phyloP scores from a whole-genome alignment of 495 filamentous ascomycete species.

The Aspergillus nidulans region DNA sequence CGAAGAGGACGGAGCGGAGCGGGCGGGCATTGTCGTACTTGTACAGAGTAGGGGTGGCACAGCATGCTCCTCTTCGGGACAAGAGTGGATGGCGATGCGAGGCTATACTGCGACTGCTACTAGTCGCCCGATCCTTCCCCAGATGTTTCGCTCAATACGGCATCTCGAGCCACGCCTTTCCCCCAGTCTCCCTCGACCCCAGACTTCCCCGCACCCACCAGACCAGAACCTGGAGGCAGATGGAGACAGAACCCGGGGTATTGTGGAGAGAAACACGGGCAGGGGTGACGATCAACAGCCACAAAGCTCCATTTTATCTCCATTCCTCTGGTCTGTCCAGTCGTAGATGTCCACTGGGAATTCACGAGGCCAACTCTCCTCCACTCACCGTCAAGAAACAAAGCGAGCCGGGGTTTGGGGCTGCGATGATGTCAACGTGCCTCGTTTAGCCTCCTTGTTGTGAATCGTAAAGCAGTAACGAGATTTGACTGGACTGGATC shows the following conservation, averaged over 20 bases:
- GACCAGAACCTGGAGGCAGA: background rate
- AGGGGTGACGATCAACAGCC: constrained; percentile 2
- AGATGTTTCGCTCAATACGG: constrained; percentile 5
- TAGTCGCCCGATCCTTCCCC: background rate
- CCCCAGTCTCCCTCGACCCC: background rate
- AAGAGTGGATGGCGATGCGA: background rate
- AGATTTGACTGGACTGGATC: too few relatives aligned
- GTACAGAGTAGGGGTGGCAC: background rate
- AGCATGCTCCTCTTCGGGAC: background rate
- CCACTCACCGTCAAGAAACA: background rate
- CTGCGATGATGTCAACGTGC: background rate
- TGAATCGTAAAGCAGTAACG: too few relatives aligned
- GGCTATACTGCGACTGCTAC: background rate
- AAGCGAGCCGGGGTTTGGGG: background rate
- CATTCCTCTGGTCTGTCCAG: background rate
- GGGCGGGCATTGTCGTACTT: background rate
- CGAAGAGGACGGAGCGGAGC: background rate
- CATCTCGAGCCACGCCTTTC: constrained; percentile 16
- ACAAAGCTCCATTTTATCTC: background rate
- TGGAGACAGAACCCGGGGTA: background rate
- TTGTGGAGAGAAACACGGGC: background rate
- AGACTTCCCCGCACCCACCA: background rate
- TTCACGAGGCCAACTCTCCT: background rate
- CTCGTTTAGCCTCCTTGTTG: background rate
- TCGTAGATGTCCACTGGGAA: background rate